These are phyloP conservation scores for Pestalotiopsis sp. DNA, from an alignment of 2,329 filamentous ascomycete genomes.

Conservation along the genomic window DNA sequence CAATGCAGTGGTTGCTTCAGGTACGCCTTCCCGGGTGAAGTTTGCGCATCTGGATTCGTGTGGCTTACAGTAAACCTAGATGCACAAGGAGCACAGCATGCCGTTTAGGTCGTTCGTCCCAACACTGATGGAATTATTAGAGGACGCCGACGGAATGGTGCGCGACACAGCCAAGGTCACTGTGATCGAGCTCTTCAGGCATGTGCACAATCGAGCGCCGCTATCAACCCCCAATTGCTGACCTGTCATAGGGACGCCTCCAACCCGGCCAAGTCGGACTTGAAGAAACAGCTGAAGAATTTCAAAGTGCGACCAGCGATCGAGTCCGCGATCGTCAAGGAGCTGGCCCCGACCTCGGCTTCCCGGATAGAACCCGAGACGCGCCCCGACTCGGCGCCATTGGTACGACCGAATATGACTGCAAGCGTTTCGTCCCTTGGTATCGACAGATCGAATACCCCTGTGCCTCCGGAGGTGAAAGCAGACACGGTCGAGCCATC, in stretches of 20 bases:
- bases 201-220: slow-evolving; percentile 28
- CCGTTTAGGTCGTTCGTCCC: slow-evolving; percentile 85
- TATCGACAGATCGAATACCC: slow-evolving; percentile 60
- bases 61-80: slow-evolving; percentile 47
- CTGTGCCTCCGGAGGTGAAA: slow-evolving; percentile 62
- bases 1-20: slow-evolving; percentile 83
- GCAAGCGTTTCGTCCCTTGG: slow-evolving; percentile 54
- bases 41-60: background rate
- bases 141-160: slow-evolving; percentile 87
- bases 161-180: slow-evolving; percentile 82
- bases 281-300: slow-evolving; percentile 83
- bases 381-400: slow-evolving; percentile 44
- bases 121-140: slow-evolving; percentile 80
- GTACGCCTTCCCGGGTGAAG: slow-evolving; percentile 43
- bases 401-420: slow-evolving; percentile 42
- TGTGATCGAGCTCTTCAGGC: slow-evolving; percentile 87
- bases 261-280: slow-evolving; percentile 81
- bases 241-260: slow-evolving; percentile 66
- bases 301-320: slow-evolving; percentile 88
- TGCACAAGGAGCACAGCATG: slow-evolving; percentile 79
- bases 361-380: slow-evolving; percentile 39
- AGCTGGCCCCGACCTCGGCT: slow-evolving; percentile 59
- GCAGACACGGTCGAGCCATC: slow-evolving; percentile 75
- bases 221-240: background rate
- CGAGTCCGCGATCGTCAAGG: slow-evolving; percentile 77